phyloP scores from a whole-genome alignment of 1,284 basidiomycete genomes.

The Trichosporon coremiiforme region DNA sequence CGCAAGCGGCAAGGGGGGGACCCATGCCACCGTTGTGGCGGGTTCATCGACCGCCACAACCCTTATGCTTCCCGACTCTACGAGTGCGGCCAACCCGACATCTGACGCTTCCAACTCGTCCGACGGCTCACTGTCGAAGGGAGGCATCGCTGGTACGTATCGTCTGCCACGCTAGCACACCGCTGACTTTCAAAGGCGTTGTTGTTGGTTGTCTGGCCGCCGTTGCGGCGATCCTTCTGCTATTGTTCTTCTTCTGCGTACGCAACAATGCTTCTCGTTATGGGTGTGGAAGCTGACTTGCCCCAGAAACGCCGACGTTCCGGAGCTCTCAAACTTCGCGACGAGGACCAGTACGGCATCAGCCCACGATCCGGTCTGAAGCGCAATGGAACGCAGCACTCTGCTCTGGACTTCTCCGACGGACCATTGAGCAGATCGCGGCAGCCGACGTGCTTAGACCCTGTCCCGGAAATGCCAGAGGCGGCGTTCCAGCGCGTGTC shows the following conservation, averaged over 20 bases:
- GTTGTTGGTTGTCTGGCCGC: slow-evolving; percentile 11
- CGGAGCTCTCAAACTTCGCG: not conserved
- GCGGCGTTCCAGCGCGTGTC: not conserved
- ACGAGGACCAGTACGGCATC: slow-evolving; percentile 22
- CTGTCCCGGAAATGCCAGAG: not conserved
- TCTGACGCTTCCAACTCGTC: not conserved
- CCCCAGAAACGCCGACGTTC: not conserved
- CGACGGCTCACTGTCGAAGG: not conserved
- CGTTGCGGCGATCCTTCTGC: not conserved
- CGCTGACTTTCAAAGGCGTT: not conserved
- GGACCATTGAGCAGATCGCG: slow-evolving; percentile 20
- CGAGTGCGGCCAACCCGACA: not conserved
- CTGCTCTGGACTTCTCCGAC: slow-evolving; percentile 30
- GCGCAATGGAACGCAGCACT: slow-evolving; percentile 29
- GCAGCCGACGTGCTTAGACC: not conserved
- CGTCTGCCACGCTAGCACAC: not conserved
- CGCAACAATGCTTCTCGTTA: not conserved
- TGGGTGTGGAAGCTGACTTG: not conserved
- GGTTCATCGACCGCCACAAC: not conserved
- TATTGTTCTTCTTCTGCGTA: slow-evolving; percentile 12
- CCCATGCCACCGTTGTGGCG: not conserved
- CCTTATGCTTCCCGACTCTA: not conserved
- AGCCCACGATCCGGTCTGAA: slow-evolving; percentile 19
- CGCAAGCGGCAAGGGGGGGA: not conserved
- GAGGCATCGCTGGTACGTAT: slow-evolving; percentile 1